These are phyloP conservation scores for Phialocephala subalpina DNA, from an alignment of 2,329 filamentous ascomycete species.

Conservation along the genomic window DNA sequence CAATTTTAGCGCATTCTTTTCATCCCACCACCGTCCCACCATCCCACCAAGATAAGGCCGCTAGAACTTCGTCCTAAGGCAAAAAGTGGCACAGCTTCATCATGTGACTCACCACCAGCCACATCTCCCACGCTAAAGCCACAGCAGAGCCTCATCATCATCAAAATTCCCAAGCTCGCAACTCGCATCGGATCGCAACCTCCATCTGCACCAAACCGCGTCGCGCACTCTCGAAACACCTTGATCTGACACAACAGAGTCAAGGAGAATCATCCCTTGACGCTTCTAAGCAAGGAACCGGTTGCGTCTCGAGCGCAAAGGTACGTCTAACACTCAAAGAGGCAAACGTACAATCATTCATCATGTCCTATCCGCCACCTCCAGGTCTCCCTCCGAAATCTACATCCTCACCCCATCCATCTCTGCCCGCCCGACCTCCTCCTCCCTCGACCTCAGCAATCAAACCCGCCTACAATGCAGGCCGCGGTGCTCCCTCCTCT, in stretches of 20 bases:
- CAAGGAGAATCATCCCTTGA: neutral
- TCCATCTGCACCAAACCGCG: neutral
- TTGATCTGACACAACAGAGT: neutral
- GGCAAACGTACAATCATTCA: constrained; percentile 55
- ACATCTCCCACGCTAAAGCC: neutral
- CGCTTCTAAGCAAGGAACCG: constrained; percentile 13
- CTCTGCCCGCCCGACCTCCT: constrained; percentile 81
- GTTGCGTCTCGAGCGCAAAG: constrained; percentile 44
- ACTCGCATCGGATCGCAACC: constrained; percentile 9
- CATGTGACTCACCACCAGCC: neutral
- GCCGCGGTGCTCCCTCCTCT: constrained; percentile 30
- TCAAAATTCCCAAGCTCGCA: neutral
- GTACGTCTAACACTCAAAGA: constrained; percentile 46
- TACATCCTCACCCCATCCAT: constrained; percentile 58
- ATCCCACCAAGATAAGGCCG: constrained; percentile 1
- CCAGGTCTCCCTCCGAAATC: constrained; percentile 68
- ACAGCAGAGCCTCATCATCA: neutral
- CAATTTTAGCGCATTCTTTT: neutral
- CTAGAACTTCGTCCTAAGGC: neutral
- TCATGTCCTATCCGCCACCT: constrained; percentile 88
- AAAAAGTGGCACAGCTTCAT: neutral
- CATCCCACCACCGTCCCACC: neutral
- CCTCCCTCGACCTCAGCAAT: constrained; percentile 52
- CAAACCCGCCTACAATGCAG: constrained; percentile 40
- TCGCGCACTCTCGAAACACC: neutral